Conservation (phyloP, 1,284 basidiomycete species). For the Malassezia yamatoensis region DNA sequence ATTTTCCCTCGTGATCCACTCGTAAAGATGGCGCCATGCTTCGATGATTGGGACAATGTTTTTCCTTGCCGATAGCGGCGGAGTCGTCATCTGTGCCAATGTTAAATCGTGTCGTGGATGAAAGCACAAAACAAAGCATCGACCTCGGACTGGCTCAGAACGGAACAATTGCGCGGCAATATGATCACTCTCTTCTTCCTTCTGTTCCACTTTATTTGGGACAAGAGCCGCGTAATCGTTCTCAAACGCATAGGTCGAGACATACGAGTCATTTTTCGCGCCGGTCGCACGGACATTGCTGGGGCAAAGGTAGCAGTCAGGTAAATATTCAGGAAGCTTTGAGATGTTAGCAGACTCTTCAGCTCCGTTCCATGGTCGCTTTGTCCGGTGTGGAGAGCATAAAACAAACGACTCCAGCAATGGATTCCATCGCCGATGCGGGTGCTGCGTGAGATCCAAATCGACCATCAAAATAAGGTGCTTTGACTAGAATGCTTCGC, state of each 20-base stretch:
- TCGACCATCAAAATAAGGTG: conserved; percentile 2
- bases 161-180: conserved; percentile 53
- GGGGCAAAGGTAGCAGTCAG: conserved; percentile 79
- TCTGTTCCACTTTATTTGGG: conserved; percentile 48
- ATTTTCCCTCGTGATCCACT: conserved; percentile 34
- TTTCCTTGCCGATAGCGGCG: conserved; percentile 36
- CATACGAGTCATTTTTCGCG: conserved; percentile 61
- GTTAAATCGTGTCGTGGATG: conserved; percentile 84
- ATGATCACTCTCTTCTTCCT: background rate
- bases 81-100: conserved; percentile 60
- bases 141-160: conserved; percentile 65
- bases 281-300: conserved; percentile 73
- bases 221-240: conserved; percentile 81
- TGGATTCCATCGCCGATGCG: conserved; percentile 44
- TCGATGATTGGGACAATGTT: conserved; percentile 64
- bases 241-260: conserved; percentile 61
- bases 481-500: background rate
- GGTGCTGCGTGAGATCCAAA: conserved; percentile 39
- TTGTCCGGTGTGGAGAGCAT: conserved; percentile 45
- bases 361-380: conserved; percentile 47
- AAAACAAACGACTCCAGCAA: conserved; percentile 36
- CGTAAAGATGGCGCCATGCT: conserved; percentile 57
- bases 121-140: conserved; percentile 82
- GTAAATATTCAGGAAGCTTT: conserved; percentile 59
- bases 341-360: conserved; percentile 27